A percentile compares a stretch with the other conserved stretches of the same genome.
phyloP scores from a whole-genome alignment of 2,329 filamentous ascomycete species.

The Fusarium sarcochroum region DNA sequence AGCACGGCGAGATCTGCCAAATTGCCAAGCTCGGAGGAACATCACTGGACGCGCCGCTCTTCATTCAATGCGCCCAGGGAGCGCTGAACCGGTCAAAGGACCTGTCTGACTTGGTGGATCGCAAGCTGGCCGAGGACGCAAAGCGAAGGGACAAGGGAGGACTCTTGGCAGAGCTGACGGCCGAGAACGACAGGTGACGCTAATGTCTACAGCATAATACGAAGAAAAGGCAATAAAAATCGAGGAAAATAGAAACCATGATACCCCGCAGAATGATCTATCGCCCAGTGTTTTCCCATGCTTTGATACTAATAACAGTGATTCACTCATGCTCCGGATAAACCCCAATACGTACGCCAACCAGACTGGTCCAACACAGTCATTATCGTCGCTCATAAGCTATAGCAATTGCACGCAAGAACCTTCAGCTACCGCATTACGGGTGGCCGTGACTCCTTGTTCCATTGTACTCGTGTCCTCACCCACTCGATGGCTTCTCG shows the following conservation, averaged over 20 bases:
- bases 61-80: constrained; percentile 82
- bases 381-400: constrained; percentile 38
- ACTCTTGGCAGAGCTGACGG: constrained; percentile 81
- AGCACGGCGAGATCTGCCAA: constrained; percentile 90
- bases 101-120: constrained; percentile 80
- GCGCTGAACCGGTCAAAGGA: constrained; percentile 86
- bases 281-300: constrained; percentile 28
- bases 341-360: constrained; percentile 41
- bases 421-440: constrained; percentile 81
- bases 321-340: constrained; percentile 32
- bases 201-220: constrained; percentile 28
- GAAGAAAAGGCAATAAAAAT: constrained; percentile 32
- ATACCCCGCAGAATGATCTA: constrained; percentile 46
- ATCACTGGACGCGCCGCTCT: constrained; percentile 81
- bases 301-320: constrained; percentile 28
- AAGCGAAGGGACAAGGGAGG: constrained; percentile 84
- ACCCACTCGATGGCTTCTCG: constrained; percentile 98
- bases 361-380: constrained; percentile 12
- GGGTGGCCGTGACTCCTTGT: constrained; percentile 91
- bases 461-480: constrained; percentile 92
- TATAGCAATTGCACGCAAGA: constrained; percentile 21
- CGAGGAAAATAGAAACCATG: constrained; percentile 47
- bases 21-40: constrained; percentile 90
- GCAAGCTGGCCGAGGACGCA: constrained; percentile 81
- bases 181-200: constrained; percentile 81